These are phyloP conservation scores for Rhodomyrtus psidioides DNA, from an alignment of 441 rosid species.

Conservation along the genomic window DNA sequence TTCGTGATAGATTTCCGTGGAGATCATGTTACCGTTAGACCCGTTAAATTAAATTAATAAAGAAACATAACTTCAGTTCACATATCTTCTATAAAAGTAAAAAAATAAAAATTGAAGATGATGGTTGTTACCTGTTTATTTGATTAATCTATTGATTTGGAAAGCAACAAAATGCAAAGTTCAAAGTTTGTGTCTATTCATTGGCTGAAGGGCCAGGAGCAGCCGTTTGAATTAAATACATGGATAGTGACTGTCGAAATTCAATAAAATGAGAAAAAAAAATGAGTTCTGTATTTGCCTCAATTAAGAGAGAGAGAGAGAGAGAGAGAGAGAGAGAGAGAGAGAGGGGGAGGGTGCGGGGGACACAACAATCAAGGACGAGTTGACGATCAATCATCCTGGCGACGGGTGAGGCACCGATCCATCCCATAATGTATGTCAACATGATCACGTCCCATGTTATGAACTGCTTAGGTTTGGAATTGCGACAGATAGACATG, in stretches of 20 bases:
- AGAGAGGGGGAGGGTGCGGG: too few species aligned
- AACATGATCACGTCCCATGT: neutral
- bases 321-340: too few species aligned
- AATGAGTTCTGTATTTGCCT: neutral
- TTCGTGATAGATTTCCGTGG: neutral
- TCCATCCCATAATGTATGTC: neutral
- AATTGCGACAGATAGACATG: neutral
- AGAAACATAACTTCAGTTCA: neutral
- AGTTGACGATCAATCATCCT: neutral
- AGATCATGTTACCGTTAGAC: too few species aligned
- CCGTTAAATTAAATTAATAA: too few species aligned
- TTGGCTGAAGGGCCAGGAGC: neutral
- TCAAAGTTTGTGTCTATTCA: neutral
- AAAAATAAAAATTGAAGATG: neutral
- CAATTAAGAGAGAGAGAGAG: rapidly evolving
- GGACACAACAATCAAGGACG: neutral
- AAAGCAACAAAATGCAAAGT: too few species aligned
- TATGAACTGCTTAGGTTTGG: neutral
- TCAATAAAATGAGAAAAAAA: neutral
- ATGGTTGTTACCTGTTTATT: neutral
- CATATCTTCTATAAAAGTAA: too few species aligned
- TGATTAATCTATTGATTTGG: too few species aligned
- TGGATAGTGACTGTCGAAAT: neutral
- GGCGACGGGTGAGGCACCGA: neutral
- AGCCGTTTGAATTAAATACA: neutral